Conservation (phyloP, 805 yeast genomes). For the Hanseniaspora clermontiae region DNA sequence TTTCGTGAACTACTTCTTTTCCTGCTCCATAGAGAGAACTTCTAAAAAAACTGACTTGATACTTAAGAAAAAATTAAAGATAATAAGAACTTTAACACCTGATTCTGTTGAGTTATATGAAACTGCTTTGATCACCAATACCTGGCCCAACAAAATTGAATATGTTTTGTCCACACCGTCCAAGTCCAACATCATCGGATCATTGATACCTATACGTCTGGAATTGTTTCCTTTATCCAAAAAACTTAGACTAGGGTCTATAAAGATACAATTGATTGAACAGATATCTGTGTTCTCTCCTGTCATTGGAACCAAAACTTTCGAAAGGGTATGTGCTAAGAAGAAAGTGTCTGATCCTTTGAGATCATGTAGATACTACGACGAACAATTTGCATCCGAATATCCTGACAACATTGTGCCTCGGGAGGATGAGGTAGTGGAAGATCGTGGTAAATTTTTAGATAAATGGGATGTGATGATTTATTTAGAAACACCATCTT, state of each 20-base stretch:
- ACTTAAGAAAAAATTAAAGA: slow-evolving; percentile 60
- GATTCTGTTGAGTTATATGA: slow-evolving; percentile 81
- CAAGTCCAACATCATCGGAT: slow-evolving; percentile 83
- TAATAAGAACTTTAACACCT: slow-evolving; percentile 74
- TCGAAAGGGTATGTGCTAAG: slow-evolving; percentile 52
- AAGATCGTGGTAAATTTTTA: slow-evolving; percentile 26
- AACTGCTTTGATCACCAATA: slow-evolving; percentile 84
- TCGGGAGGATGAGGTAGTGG: slow-evolving; percentile 15
- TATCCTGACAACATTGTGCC: slow-evolving; percentile 21
- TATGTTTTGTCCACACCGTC: slow-evolving; percentile 77
- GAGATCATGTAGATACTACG: slow-evolving; percentile 27
- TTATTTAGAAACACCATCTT: slow-evolving; percentile 52
- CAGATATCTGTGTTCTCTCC: slow-evolving; percentile 48
- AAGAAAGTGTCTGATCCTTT: slow-evolving; percentile 32
- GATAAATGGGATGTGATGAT: slow-evolving; percentile 69
- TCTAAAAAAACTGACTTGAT: slow-evolving; percentile 54
- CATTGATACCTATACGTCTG: slow-evolving; percentile 56
- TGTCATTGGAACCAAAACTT: slow-evolving; percentile 43
- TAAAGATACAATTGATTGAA: slow-evolving; percentile 58
- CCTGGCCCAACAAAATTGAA: slow-evolving; percentile 91
- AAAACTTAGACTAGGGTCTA: slow-evolving; percentile 66
- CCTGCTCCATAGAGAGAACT: slow-evolving; percentile 63
- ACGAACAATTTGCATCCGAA: slow-evolving; percentile 25
- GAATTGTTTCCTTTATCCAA: slow-evolving; percentile 67
- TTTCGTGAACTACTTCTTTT: slow-evolving; percentile 66